Base-by-base conservation (phyloP, 176 grass and related monocot species). In the Olyra latifolia region DNA sequence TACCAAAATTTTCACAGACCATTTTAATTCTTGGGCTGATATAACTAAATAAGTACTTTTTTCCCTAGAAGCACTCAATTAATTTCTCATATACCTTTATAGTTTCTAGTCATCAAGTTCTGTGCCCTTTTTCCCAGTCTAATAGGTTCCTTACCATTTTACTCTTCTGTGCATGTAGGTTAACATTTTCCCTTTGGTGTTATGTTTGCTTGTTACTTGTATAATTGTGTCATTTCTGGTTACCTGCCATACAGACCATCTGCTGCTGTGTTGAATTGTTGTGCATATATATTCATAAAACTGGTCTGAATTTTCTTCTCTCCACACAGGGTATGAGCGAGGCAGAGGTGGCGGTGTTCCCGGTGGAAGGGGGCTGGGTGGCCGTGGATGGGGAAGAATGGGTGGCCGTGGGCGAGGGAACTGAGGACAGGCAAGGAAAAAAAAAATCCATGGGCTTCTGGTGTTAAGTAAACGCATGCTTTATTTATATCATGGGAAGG, bases 351-450 rank as follows among this genome's bases (percentile, higher is more conserved):
- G 84, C 0, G 81, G 90, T 54, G 41, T 30, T 24, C 59, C 47
- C 20, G 77, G 75, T 11, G 83, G 76, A 50, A 78, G 91, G 49
- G 88, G 86, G 15, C 91, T 91, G 40, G 89, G 77, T 63, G 88
- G 78, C 35, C 84, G 86, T 39, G 92, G 65, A 65, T 60, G 83
- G n/a, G 89, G 89, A 73, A 88, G 92, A 67, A 69, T 91, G 50
- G 88, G 82, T 32, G 79, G 71, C 10, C 83, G 86, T 3, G 86
- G 88, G 22, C 80, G 72, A 69, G 86, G 71, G 24, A 80, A 86
- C 75, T 85, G 82, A 84, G 57, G 10, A 72, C 35, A 41, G 23
- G 54, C 25, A 19, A 24, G 28, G 1, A 4, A 76, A 29, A 29
- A 35, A 32, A n/a, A 44, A 24, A 46, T 61, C 74, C 75, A 74